Conservation (phyloP, 2,329 filamentous ascomycete genomes). For the Colletotrichum sp. region DNA sequence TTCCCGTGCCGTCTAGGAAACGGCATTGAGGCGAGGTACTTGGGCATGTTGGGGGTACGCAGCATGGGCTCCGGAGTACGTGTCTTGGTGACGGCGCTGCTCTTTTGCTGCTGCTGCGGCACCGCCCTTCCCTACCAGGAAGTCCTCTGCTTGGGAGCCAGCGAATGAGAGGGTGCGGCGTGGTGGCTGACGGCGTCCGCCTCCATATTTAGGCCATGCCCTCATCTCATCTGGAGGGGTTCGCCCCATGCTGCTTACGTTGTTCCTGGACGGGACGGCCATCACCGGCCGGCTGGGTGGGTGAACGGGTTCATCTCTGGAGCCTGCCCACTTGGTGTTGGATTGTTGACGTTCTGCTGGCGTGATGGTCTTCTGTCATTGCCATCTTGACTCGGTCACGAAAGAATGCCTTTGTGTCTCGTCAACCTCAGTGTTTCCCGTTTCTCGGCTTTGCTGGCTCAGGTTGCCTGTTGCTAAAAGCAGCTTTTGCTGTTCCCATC, state of each 20-base stretch:
- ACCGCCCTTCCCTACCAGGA: not conserved
- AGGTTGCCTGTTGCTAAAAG: not conserved
- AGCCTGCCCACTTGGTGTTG: not conserved
- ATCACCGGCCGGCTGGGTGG: not conserved
- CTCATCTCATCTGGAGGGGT: not conserved
- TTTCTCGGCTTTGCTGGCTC: not conserved
- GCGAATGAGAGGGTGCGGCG: not conserved
- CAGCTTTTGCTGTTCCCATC: slow-evolving; percentile 2
- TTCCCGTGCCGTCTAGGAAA: not conserved
- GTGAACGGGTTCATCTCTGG: not conserved
- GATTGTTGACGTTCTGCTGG: not conserved
- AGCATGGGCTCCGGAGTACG: not conserved
- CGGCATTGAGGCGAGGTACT: not conserved
- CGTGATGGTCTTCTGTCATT: not conserved
- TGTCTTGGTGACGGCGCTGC: not conserved
- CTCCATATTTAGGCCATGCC: slow-evolving; percentile 11
- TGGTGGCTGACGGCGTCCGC: slow-evolving; percentile 14
- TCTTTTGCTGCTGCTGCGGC: not conserved
- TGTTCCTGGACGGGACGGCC: not conserved
- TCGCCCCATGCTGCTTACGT: slow-evolving; percentile 2
- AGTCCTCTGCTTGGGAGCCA: not conserved
- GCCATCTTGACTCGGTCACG: not conserved
- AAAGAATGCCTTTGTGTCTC: not conserved
- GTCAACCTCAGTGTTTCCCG: not conserved
- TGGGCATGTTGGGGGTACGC: not conserved